phyloP scores from a whole-genome alignment of 345 rosid genomes.

The Mallotus nudiflorus region DNA sequence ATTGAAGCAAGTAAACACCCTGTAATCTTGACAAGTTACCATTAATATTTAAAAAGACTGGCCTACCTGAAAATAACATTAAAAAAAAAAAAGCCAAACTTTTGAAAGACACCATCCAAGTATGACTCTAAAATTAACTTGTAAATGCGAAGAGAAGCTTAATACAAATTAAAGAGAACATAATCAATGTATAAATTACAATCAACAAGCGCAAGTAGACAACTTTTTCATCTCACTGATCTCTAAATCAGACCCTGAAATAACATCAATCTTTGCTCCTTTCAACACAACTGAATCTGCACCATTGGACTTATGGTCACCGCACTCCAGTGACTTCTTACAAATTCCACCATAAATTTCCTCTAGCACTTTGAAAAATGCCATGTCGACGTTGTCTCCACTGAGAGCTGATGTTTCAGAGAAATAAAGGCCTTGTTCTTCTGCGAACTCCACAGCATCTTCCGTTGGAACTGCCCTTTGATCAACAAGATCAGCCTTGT shows the following conservation, averaged over 20 bases:
- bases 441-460: slow-evolving; percentile 78
- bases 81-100: not conserved
- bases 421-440: slow-evolving; percentile 70
- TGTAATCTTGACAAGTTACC: too few relatives aligned
- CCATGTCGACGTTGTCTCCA: slow-evolving; percentile 73
- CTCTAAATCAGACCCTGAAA: slow-evolving; percentile 60
- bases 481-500: slow-evolving; percentile 72
- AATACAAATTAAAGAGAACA: too few relatives aligned
- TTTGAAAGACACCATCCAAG: not conserved
- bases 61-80: too few relatives aligned
- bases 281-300: slow-evolving; percentile 33
- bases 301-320: slow-evolving; percentile 26
- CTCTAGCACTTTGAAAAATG: slow-evolving; percentile 63
- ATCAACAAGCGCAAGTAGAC: slow-evolving; percentile 59
- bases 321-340: slow-evolving; percentile 48
- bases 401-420: slow-evolving; percentile 78
- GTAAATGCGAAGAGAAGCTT: not conserved
- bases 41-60: too few relatives aligned
- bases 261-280: slow-evolving; percentile 66
- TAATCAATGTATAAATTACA: too few relatives aligned
- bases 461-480: slow-evolving; percentile 64
- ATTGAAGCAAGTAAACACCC: too few relatives aligned
- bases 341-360: slow-evolving; percentile 53
- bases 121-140: not conserved
- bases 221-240: slow-evolving; percentile 50